Evolutionary conservation across 75 land plant species (phyloP), one percentile per base, ranked within the genome.

Genomic region (Selaginella tamariscina): DNA sequence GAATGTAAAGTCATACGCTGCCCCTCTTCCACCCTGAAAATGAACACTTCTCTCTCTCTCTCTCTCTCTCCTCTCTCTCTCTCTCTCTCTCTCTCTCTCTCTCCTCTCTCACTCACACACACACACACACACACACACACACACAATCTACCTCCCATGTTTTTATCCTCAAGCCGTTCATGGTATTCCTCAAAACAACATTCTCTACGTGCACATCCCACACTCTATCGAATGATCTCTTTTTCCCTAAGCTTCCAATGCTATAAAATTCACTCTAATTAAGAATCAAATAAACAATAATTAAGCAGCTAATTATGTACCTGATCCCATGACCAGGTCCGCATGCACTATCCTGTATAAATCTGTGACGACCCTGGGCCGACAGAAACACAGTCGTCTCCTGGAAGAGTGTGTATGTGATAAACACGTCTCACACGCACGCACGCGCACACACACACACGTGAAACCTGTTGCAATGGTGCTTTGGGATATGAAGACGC

Each of bases 311-410:
- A 39, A 39, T 15, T 39, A 5, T 39, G 49, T 15, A 39, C 49
- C 71, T 70, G 71, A 70, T 70, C 21, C 71, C 66, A 59, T 70
- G 71, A 22, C 71, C 71, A 28, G 71, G 71, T 30, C 67, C 71
- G 30, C 67, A 70, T 20, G 0, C 13, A 32, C 56, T 28, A 59
- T 33, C 22, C n/a, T 57, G 31, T 24, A 70, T 70, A 1, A 26
- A 21, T 21, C 30, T 26, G 26, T 70, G 24, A 0, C 5, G 71
- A 29, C 33, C 68, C 71, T 1, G 70, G 0, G 1, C 27, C 71
- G 0, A 70, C 15, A 0, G 66, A 70, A 1, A 70, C 57, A 18
- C 71, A 70, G 29, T 70, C 71, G 15, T 23, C 23, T 8, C 26
- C 23, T 59, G 8, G 2, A 5, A 23, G 27, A 5, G 21, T 59